phyloP scores from a whole-genome alignment of 1,139 yeast species.

The Diutina ranongensis region DNA sequence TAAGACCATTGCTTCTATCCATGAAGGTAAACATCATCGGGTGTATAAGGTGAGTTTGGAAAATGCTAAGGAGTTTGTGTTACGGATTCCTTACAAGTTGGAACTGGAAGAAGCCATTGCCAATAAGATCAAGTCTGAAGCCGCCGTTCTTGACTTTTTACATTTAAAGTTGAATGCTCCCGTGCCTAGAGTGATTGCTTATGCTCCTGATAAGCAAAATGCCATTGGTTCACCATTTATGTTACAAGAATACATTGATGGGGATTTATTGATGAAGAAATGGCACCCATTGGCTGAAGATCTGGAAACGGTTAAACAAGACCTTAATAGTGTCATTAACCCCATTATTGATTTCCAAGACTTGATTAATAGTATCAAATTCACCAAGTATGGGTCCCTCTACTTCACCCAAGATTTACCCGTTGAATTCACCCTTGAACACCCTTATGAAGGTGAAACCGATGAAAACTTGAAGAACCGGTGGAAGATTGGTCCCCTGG shows the following conservation, averaged over 20 bases:
- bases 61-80: conserved; percentile 43
- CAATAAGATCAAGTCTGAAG: conserved; percentile 74
- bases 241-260: conserved; percentile 67
- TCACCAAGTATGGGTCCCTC: conserved; percentile 70
- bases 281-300: conserved; percentile 69
- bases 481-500: conserved; percentile 89
- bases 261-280: conserved; percentile 71
- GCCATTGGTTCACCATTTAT: conserved; percentile 63
- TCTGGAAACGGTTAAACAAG: conserved; percentile 13
- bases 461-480: conserved; percentile 44
- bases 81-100: conserved; percentile 77
- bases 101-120: conserved; percentile 53
- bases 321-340: conserved; percentile 43
- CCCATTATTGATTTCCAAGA: conserved; percentile 54
- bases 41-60: conserved; percentile 62
- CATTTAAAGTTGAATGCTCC: conserved; percentile 38
- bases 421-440: conserved; percentile 28
- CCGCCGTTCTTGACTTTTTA: conserved; percentile 82
- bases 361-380: conserved; percentile 37
- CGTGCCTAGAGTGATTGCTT: conserved; percentile 70
- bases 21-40: conserved; percentile 91
- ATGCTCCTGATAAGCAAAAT: conserved; percentile 53
- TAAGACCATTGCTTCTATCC: conserved; percentile 70
- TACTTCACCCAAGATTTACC: conserved; percentile 59
- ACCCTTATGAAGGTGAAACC: conserved; percentile 53